These are phyloP conservation scores for Phlebiopsis flavidoalba DNA, from an alignment of 768 basidiomycete species.

Conservation along the genomic window DNA sequence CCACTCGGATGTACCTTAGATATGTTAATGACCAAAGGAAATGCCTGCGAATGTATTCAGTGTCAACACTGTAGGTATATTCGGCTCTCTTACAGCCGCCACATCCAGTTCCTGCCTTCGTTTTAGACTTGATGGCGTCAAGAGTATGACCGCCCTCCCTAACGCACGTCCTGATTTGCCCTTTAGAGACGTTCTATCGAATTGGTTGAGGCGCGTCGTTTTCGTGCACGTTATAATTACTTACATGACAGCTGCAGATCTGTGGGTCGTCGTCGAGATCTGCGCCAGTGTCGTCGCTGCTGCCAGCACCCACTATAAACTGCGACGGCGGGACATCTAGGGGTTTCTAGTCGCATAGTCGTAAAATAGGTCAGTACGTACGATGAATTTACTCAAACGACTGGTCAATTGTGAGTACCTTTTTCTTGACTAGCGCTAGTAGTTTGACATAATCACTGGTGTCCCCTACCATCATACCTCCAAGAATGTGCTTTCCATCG, in stretches of 20 bases:
- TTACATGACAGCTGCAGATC: conserved; percentile 64
- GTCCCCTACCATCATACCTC: conserved; percentile 81
- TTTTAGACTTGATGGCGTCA: conserved; percentile 54
- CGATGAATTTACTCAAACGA: neutral
- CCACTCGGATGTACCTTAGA: conserved; percentile 24
- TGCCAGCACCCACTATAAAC: conserved; percentile 55
- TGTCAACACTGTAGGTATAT: neutral
- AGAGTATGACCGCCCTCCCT: conserved; percentile 44
- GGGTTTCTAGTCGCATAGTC: conserved; percentile 48
- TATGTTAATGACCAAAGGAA: conserved; percentile 48
- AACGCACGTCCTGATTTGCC: conserved; percentile 45
- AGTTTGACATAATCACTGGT: conserved; percentile 64
- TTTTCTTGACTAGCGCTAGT: conserved; percentile 66
- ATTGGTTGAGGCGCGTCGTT: too few species aligned
- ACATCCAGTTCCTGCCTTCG: conserved; percentile 69
- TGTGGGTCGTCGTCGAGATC: conserved; percentile 71
- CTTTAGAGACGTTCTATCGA: conserved; percentile 59
- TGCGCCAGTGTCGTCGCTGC: conserved; percentile 51
- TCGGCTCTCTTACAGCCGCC: conserved; percentile 43
- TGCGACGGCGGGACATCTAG: conserved; percentile 60
- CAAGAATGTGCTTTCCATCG: conserved; percentile 67
- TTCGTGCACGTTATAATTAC: too few species aligned
- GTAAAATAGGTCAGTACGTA: too few species aligned
- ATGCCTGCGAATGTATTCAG: conserved; percentile 23
- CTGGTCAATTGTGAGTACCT: conserved; percentile 25